Evolutionary conservation across 2,329 filamentous ascomycete genomes (phyloP).

Genomic region (Colletotrichum viniferum): DNA sequence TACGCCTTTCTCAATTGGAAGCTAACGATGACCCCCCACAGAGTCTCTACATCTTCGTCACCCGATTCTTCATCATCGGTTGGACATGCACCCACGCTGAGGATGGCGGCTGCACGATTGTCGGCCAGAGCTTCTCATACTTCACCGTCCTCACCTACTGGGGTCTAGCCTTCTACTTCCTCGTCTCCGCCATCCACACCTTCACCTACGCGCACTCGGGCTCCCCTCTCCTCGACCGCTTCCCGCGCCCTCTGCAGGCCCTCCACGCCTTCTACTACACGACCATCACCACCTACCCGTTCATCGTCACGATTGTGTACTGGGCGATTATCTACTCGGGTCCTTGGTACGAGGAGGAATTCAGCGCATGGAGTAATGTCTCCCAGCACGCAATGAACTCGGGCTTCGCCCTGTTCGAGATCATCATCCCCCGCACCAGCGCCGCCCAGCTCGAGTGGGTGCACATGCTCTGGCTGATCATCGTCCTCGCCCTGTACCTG

Average conservation of each 20-base stretch:
- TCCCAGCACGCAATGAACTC: slow-evolving; percentile 79
- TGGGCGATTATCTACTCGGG: slow-evolving; percentile 65
- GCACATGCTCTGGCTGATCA: slow-evolving; percentile 69
- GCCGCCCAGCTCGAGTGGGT: slow-evolving; percentile 59
- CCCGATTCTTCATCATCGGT: slow-evolving; percentile 71
- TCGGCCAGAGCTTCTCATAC: slow-evolving; percentile 72
- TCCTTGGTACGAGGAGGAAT: slow-evolving; percentile 46
- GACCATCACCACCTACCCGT: slow-evolving; percentile 65
- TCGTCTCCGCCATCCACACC: slow-evolving; percentile 71
- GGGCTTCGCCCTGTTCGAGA: slow-evolving; percentile 76
- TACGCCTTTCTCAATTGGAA: not conserved
- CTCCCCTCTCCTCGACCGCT: slow-evolving; percentile 59
- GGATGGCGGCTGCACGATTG: slow-evolving; percentile 46
- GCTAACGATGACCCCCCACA: slow-evolving; percentile 26
- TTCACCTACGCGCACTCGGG: slow-evolving; percentile 64
- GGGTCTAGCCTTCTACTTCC: slow-evolving; percentile 81
- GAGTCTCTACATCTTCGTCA: slow-evolving; percentile 72
- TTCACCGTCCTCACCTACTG: slow-evolving; percentile 86
- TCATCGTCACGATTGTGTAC: slow-evolving; percentile 74
- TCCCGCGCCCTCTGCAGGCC: slow-evolving; percentile 66
- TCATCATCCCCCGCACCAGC: slow-evolving; percentile 69
- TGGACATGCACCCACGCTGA: slow-evolving; percentile 60
- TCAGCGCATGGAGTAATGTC: slow-evolving; percentile 67
- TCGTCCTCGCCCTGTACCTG: slow-evolving; percentile 76
- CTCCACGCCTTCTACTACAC: slow-evolving; percentile 70